Conservation (phyloP, 306 rosid species). For the Dalbergia oliveri region DNA sequence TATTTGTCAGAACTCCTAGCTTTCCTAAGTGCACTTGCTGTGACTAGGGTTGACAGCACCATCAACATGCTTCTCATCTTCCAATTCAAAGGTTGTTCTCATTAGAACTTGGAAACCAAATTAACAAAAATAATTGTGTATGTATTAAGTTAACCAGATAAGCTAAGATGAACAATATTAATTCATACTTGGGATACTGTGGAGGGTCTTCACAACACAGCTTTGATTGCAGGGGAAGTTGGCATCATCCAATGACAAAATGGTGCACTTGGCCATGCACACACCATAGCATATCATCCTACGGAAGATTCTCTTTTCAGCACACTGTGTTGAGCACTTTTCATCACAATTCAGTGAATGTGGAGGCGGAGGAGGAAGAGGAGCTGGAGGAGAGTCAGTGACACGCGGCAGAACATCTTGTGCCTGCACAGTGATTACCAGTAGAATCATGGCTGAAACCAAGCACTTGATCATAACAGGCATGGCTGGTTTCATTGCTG, state of each 20-base stretch:
- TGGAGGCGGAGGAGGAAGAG: neutral
- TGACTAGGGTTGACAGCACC: neutral
- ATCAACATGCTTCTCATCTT: conserved; percentile 9
- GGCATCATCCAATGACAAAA: neutral
- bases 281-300: conserved; percentile 17
- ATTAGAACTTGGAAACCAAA: neutral
- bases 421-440: conserved; percentile 23
- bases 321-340: conserved; percentile 14
- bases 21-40: conserved; percentile 2
- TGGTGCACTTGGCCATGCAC: conserved; percentile 23
- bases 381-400: neutral
- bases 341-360: conserved; percentile 1
- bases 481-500: conserved; percentile 6
- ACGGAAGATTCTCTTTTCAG: neutral
- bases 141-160: neutral
- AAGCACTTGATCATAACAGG: neutral
- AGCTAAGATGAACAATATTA: conserved; percentile 1
- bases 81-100: conserved; percentile 15
- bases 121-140: neutral
- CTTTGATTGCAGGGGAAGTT: neutral
- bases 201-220: neutral
- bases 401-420: neutral
- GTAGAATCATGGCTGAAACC: conserved; percentile 18
- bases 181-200: neutral
- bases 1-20: neutral